A percentile compares a stretch with the other conserved stretches of the same genome.
Conservation (phyloP, 1,284 basidiomycete species). For the Coniferiporia weirii region DNA sequence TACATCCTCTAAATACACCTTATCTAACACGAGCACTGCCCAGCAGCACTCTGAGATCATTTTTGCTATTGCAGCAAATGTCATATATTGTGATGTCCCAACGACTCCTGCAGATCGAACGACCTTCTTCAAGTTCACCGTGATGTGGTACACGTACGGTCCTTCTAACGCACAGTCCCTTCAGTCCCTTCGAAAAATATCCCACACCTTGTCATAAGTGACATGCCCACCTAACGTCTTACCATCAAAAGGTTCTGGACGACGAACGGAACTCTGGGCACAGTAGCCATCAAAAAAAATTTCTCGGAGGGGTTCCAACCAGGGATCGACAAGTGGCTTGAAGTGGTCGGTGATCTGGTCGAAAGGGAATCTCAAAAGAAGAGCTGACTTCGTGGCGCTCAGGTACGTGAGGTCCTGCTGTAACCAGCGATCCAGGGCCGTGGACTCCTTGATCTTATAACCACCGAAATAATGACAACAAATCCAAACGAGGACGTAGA, state of each 20-base stretch:
- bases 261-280: background rate
- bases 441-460: background rate
- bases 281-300: background rate
- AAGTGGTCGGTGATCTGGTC: background rate
- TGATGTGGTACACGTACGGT: no score
- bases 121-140: no score
- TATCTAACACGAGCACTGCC: no score
- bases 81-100: no score
- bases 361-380: no score
- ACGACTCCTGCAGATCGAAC: no score
- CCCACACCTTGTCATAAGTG: slow-evolving; percentile 3
- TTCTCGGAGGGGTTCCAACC: background rate
- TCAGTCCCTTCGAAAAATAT: background rate
- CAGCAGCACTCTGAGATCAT: no score
- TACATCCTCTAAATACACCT: no score
- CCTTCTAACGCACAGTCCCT: no score
- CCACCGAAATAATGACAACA: background rate
- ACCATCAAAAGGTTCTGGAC: background rate
- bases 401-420: no score
- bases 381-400: no score
- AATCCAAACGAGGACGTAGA: slow-evolving; percentile 6
- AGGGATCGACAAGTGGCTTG: background rate
- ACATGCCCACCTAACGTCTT: slow-evolving; percentile 3
- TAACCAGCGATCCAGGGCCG: background rate
- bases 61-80: no score